Conservation (phyloP, 345 rosid genomes). For the Carallia brachiata region DNA sequence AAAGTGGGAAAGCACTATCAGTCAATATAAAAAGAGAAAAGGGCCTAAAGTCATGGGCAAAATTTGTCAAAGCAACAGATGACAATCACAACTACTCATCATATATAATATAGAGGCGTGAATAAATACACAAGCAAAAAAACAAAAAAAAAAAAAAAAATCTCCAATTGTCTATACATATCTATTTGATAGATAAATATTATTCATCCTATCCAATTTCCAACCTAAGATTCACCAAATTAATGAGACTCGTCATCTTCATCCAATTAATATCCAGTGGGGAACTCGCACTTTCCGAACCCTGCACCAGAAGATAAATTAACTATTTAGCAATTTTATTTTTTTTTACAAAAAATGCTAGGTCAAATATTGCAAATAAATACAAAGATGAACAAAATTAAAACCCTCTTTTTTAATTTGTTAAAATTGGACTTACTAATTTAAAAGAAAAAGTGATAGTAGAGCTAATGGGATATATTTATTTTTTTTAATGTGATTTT, state of each 20-base stretch:
- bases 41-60: neutral
- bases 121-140: neutral
- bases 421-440: too few species aligned
- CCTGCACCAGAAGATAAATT: constrained; percentile 6
- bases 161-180: neutral
- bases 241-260: neutral
- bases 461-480: too few species aligned
- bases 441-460: too few species aligned
- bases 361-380: neutral
- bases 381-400: neutral
- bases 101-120: neutral
- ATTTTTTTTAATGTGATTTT: too few species aligned
- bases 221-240: neutral
- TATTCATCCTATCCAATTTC: neutral
- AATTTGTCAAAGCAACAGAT: constrained; percentile 20
- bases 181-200: neutral
- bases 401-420: too few species aligned
- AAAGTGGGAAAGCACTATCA: too few species aligned
- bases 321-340: neutral
- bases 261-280: constrained; percentile 19
- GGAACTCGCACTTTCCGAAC: constrained; percentile 23
- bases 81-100: constrained; percentile 11
- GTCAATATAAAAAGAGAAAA: neutral
- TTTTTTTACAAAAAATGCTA: too few species aligned
- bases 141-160: neutral